A percentile compares a stretch with the other conserved stretches of the same genome.
Evolutionary conservation across 2,329 filamentous ascomycete genomes (phyloP).

Genomic region (Ceratocystiopsis brevicomis): DNA sequence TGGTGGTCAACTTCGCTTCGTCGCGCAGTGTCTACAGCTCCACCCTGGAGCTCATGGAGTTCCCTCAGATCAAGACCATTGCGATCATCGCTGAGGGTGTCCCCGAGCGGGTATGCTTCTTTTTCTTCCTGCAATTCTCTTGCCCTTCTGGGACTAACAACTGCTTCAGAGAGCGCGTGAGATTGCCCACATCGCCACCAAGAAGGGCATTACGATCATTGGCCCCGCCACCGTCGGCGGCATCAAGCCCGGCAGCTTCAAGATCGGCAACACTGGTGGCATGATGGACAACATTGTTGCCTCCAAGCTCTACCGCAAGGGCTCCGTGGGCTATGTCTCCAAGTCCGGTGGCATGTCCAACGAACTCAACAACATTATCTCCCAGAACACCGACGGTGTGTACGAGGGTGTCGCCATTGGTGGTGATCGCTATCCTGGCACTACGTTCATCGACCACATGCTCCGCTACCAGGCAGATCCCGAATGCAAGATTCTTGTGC

Average conservation of each 20-base stretch:
- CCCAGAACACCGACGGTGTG: constrained; percentile 90
- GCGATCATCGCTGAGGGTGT: constrained; percentile 99
- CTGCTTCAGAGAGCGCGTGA: constrained; percentile 67
- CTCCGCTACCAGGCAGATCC: constrained; percentile 92
- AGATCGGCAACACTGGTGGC: constrained; percentile 99
- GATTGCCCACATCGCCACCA: constrained; percentile 87
- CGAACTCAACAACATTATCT: constrained; percentile 99
- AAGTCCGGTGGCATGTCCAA: constrained; percentile 99
- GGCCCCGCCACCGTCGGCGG: constrained; percentile 95
- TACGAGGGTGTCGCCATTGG: constrained; percentile 98
- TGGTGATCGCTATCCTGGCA: constrained; percentile 96
- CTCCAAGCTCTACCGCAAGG: constrained; percentile 98
- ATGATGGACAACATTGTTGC: constrained; percentile 99
- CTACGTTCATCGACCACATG: constrained; percentile 97
- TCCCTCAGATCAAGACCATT: constrained; percentile 93
- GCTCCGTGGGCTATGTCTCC: constrained; percentile 96
- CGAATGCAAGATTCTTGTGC: constrained; percentile 88
- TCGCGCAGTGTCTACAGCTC: constrained; percentile 97
- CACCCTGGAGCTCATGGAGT: constrained; percentile 96
- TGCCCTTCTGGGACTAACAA: constrained; percentile 11
- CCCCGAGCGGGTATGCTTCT: constrained; percentile 65
- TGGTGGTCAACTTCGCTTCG: constrained; percentile 97
- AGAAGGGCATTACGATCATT: constrained; percentile 99
- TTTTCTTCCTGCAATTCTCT: no score
- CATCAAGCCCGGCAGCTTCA: constrained; percentile 98